Conservation (phyloP, 208 protist genomes). For the Wallacemonas sp. region DNA sequence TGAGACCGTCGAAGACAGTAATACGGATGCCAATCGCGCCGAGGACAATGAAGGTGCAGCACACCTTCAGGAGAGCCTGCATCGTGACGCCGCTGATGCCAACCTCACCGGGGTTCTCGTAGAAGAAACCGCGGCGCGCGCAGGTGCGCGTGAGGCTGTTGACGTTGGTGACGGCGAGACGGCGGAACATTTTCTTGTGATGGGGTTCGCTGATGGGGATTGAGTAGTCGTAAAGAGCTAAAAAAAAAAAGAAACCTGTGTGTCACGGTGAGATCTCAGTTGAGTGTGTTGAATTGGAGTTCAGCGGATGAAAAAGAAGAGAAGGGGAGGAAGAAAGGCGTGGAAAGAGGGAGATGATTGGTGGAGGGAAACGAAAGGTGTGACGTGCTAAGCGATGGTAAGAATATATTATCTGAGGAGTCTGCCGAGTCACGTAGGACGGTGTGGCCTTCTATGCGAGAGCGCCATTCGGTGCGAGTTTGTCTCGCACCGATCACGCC, state of each 20-base stretch:
- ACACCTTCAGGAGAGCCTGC: conserved; percentile 36
- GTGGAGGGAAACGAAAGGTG: conserved; percentile 14
- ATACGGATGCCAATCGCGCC: conserved; percentile 35
- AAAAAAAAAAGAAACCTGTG: not conserved
- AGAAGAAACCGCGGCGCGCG: conserved; percentile 67
- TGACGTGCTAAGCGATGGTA: conserved; percentile 1
- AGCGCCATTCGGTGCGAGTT: too few relatives aligned
- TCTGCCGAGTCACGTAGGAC: not conserved
- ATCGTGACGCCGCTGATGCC: conserved; percentile 76
- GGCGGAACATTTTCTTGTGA: conserved; percentile 57
- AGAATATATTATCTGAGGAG: not conserved
- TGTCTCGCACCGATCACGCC: too few relatives aligned
- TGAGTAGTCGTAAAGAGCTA: too few relatives aligned
- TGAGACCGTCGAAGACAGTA: conserved; percentile 51
- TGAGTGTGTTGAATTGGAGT: too few relatives aligned
- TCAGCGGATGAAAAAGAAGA: conserved; percentile 12
- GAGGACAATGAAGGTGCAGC: conserved; percentile 32
- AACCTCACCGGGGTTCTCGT: conserved; percentile 60
- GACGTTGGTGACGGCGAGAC: conserved; percentile 27
- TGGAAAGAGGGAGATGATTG: conserved; percentile 10
- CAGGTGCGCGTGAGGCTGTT: not conserved
- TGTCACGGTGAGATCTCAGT: not conserved
- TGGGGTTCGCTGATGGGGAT: too few relatives aligned
- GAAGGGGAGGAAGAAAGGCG: not conserved
- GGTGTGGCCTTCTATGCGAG: too few relatives aligned